A percentile compares a stretch with the other conserved stretches of the same genome.
These are phyloP conservation scores for Platanus orientalis DNA, from an alignment of 164 flowering plant species.

Conservation along the genomic window DNA sequence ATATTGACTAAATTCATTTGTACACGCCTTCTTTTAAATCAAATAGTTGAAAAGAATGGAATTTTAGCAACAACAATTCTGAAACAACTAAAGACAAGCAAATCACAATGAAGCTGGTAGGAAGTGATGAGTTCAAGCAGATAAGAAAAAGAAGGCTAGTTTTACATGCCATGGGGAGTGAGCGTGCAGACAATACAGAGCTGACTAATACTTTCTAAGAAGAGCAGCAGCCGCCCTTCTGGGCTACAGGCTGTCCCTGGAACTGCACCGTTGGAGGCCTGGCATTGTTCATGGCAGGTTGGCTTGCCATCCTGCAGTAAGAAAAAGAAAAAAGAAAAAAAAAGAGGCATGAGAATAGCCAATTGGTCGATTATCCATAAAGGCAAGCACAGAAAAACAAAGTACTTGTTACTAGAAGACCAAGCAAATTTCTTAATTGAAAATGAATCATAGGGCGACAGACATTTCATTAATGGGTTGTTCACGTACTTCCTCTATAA, in stretches of 20 bases:
- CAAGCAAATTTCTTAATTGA: too few species aligned
- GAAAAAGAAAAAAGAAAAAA: not conserved
- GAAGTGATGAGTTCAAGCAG: not conserved
- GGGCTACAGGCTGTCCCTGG: constrained; percentile 75
- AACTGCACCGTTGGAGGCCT: constrained; percentile 81
- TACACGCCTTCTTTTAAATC: constrained; percentile 20
- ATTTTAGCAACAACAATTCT: constrained; percentile 10
- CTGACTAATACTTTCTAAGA: constrained; percentile 10
- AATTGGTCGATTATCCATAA: not conserved
- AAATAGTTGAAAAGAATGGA: constrained; percentile 17
- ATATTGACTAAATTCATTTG: constrained; percentile 16
- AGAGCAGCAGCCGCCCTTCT: constrained; percentile 43
- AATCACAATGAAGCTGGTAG: constrained; percentile 12
- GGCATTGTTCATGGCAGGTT: constrained; percentile 64
- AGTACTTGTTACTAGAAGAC: too few species aligned
- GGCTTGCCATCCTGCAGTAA: constrained; percentile 76
- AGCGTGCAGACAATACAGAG: constrained; percentile 1
- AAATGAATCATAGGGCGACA: too few species aligned
- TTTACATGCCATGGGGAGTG: constrained; percentile 20
- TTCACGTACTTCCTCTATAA: too few species aligned
- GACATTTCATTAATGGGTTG: too few species aligned
- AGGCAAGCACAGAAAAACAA: too few species aligned
- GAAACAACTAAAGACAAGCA: not conserved
- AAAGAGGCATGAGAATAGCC: not conserved
- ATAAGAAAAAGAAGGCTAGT: constrained; percentile 9